These are phyloP conservation scores for Ophiostoma sp. DNA, from an alignment of 2,329 filamentous ascomycete species.

Conservation along the genomic window DNA sequence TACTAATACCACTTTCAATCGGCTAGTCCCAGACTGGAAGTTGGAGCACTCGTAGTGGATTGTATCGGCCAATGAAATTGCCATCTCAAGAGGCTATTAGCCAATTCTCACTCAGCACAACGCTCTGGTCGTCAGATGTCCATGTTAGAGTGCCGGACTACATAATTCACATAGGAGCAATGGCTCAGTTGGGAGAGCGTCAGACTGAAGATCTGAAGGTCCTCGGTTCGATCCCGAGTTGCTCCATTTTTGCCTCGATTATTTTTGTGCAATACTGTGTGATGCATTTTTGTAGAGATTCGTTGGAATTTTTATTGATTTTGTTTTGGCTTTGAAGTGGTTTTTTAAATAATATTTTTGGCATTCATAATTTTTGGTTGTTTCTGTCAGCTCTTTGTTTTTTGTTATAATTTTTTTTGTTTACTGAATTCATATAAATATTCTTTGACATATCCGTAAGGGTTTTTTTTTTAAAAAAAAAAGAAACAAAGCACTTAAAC, in stretches of 20 bases:
- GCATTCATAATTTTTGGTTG: background rate
- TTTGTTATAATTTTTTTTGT: too few species aligned
- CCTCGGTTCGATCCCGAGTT: constrained; percentile 16
- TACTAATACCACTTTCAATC: background rate
- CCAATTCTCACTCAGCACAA: constrained; percentile 5
- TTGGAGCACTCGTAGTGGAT: background rate
- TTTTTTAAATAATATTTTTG: background rate
- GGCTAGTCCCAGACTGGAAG: background rate
- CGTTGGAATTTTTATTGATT: background rate
- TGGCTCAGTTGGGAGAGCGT: constrained; percentile 16
- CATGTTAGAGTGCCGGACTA: background rate
- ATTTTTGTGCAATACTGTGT: background rate
- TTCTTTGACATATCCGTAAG: too few species aligned
- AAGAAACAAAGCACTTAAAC: too few species aligned
- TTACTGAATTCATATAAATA: too few species aligned
- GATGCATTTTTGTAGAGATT: background rate
- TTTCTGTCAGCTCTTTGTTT: background rate
- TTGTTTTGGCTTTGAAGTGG: background rate
- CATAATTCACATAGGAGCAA: constrained; percentile 4
- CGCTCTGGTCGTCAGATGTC: background rate
- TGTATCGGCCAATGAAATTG: background rate
- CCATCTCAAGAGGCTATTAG: background rate
- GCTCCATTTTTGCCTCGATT: constrained; percentile 4
- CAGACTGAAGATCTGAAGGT: constrained; percentile 16
- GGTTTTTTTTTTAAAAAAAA: too few species aligned